These are phyloP conservation scores for Periglandula ipomoeae DNA, from an alignment of 2,329 filamentous ascomycete species.

Conservation along the genomic window DNA sequence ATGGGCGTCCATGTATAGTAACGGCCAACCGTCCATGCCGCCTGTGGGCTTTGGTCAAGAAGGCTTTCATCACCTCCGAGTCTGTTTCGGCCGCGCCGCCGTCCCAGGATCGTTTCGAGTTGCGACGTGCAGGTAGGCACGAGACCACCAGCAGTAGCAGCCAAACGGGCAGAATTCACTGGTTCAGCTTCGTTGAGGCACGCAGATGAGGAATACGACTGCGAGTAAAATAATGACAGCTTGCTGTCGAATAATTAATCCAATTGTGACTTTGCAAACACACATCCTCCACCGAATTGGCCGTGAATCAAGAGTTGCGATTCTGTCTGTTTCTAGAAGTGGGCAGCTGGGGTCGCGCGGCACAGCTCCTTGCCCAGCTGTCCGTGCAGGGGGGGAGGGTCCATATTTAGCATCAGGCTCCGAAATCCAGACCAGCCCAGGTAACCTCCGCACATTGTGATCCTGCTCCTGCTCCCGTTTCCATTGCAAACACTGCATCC, in stretches of 20 bases:
- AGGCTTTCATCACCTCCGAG: not conserved
- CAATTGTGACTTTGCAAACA: not conserved
- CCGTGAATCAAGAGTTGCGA: constrained; percentile 3
- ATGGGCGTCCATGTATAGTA: too few relatives aligned
- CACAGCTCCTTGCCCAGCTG: not conserved
- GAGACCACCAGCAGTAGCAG: constrained; percentile 10
- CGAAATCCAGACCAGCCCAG: constrained; percentile 4
- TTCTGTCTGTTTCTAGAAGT: constrained; percentile 22
- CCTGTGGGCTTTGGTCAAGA: not conserved
- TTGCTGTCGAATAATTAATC: too few relatives aligned
- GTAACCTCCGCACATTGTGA: constrained; percentile 1
- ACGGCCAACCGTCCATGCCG: too few relatives aligned
- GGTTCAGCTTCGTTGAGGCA: too few relatives aligned
- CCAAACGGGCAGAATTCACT: not conserved
- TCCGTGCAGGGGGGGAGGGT: not conserved
- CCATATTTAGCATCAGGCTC: constrained; percentile 9
- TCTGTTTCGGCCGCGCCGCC: not conserved
- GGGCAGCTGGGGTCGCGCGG: constrained; percentile 2
- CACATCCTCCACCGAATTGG: not conserved
- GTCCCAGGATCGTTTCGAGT: not conserved
- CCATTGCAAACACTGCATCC: not conserved
- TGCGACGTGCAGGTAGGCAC: constrained; percentile 10
- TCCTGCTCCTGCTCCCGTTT: constrained; percentile 1
- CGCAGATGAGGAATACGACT: not conserved
- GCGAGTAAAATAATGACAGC: too few relatives aligned